phyloP scores from a whole-genome alignment of 768 basidiomycete species.

The Coprinopsis sp. region DNA sequence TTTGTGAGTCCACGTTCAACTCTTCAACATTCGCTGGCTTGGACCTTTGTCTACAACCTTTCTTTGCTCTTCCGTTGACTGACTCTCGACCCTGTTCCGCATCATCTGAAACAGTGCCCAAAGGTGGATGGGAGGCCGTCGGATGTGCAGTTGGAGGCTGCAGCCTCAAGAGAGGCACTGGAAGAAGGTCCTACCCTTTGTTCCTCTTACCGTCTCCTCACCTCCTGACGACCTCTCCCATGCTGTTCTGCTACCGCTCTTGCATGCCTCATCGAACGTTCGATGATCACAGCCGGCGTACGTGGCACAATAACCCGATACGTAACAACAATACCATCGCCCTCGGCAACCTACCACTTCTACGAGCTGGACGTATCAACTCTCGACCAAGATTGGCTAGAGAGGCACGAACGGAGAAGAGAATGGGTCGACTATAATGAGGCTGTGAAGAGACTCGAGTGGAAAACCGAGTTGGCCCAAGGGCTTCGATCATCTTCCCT shows the following conservation, averaged over 20 bases:
- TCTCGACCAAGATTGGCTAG: slow-evolving; percentile 79
- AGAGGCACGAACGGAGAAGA: slow-evolving; percentile 70
- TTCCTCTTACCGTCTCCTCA: slow-evolving; percentile 68
- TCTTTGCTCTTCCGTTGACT: slow-evolving; percentile 8
- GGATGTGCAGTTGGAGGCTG: slow-evolving; percentile 78
- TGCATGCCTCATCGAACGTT: slow-evolving; percentile 23
- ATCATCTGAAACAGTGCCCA: slow-evolving; percentile 64
- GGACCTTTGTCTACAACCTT: too few species aligned
- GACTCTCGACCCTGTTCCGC: slow-evolving; percentile 1
- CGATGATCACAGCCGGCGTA: slow-evolving; percentile 65
- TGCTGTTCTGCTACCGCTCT: slow-evolving; percentile 24
- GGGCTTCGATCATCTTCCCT: slow-evolving; percentile 69
- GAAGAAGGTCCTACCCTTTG: slow-evolving; percentile 94
- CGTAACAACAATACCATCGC: slow-evolving; percentile 76
- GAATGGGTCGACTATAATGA: slow-evolving; percentile 90
- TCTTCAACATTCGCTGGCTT: slow-evolving; percentile 10
- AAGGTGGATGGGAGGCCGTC: slow-evolving; percentile 87
- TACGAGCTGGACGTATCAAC: slow-evolving; percentile 80
- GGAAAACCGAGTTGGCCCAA: slow-evolving; percentile 83
- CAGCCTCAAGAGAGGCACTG: slow-evolving; percentile 86
- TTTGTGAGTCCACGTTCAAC: slow-evolving; percentile 61
- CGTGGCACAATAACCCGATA: slow-evolving; percentile 83
- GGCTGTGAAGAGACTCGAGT: slow-evolving; percentile 66
- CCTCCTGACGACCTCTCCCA: slow-evolving; percentile 58
- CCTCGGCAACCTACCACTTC: slow-evolving; percentile 82